These are phyloP conservation scores for Poterioochromonas sp. DNA, from an alignment of 352 stramenopile genomes.

Conservation along the genomic window DNA sequence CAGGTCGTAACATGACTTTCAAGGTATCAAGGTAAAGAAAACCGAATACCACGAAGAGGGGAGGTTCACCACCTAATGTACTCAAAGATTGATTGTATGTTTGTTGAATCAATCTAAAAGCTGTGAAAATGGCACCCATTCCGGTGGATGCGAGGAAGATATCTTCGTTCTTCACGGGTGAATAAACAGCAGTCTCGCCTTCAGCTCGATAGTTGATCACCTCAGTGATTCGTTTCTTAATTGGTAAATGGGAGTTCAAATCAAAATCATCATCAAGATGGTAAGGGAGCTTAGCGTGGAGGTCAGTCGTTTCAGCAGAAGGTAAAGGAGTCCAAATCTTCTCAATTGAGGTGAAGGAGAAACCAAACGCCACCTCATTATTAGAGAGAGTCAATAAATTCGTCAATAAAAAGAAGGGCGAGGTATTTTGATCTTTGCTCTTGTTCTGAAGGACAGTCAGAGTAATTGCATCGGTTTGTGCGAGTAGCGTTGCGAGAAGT, in stretches of 20 bases:
- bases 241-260: too few species aligned
- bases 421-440: too few species aligned
- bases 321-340: slow-evolving; percentile 15
- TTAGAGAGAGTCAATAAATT: too few species aligned
- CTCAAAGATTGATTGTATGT: background rate
- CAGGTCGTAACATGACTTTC: slow-evolving; percentile 24
- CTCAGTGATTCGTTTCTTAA: background rate
- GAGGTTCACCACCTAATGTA: slow-evolving; percentile 34
- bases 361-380: too few species aligned
- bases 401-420: background rate
- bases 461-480: too few species aligned
- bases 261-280: background rate
- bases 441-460: too few species aligned
- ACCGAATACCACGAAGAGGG: background rate
- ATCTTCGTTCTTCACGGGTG: too few species aligned
- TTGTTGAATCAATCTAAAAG: background rate
- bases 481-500: background rate
- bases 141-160: background rate
- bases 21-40: background rate
- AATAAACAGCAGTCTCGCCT: background rate
- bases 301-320: background rate
- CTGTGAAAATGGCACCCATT: background rate
- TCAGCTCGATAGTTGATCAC: background rate
- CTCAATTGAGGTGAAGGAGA: background rate
- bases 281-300: too few species aligned